A percentile compares a stretch with the other conserved stretches of the same genome.
phyloP scores from a whole-genome alignment of 2,329 filamentous ascomycete species.

The Gnomoniopsis sp. region DNA sequence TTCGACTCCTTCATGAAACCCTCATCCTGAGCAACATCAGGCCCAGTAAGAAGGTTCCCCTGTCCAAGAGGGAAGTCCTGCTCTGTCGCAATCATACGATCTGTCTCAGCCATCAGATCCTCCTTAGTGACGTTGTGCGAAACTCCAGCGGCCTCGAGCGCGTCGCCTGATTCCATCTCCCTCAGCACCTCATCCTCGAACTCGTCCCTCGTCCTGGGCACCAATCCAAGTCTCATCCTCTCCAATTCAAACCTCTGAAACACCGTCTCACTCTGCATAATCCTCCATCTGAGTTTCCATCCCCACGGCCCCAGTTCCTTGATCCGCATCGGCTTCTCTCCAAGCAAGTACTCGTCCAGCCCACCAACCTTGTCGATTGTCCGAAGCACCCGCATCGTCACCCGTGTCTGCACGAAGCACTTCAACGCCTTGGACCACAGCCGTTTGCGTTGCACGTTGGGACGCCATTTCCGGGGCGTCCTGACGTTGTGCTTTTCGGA shows the following conservation, averaged over 20 bases:
- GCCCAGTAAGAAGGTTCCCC: conserved; percentile 33
- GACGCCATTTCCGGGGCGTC: conserved; percentile 69
- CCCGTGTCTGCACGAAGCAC: conserved; percentile 61
- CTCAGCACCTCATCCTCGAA: conserved; percentile 19
- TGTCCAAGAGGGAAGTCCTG: conserved; percentile 46
- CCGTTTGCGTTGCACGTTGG: conserved; percentile 68
- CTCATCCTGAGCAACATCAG: conserved; percentile 20
- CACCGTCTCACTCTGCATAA: conserved; percentile 74
- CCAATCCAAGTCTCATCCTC: conserved; percentile 63
- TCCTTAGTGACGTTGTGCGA: neutral
- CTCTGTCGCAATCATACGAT: conserved; percentile 36
- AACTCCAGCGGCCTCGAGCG: neutral
- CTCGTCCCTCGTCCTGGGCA: conserved; percentile 39
- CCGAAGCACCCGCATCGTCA: conserved; percentile 67
- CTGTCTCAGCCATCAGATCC: conserved; percentile 36
- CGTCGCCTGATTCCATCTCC: neutral
- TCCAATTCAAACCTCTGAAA: conserved; percentile 64
- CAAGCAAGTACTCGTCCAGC: conserved; percentile 86
- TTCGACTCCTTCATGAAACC: conserved; percentile 28
- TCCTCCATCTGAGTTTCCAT: conserved; percentile 84
- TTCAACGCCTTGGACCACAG: conserved; percentile 63
- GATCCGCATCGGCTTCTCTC: conserved; percentile 71
- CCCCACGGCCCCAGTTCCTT: conserved; percentile 85
- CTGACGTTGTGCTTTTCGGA: conserved; percentile 66
- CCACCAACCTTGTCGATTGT: conserved; percentile 83